Percentiles rank a stretch among this genome's conserved stretches.
Conservation (phyloP, 2,329 filamentous ascomycete genomes). For the Fusarium udum region DNA sequence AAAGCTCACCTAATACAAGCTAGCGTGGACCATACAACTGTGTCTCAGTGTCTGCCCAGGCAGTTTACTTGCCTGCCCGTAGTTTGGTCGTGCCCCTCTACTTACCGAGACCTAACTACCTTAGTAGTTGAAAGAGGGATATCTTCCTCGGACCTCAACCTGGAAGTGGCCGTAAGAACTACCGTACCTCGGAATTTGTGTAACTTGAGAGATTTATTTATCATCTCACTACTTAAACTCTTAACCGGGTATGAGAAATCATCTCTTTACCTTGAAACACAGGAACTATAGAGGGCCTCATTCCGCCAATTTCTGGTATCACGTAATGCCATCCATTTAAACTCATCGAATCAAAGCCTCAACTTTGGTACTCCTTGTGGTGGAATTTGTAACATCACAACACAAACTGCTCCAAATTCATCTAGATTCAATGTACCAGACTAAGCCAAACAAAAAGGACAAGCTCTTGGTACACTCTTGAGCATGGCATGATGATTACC, state of each 20-base stretch:
- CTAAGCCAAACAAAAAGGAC: neutral
- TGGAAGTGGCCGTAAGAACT: slow-evolving; percentile 6
- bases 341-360: neutral
- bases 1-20: neutral
- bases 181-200: slow-evolving; percentile 4
- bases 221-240: neutral
- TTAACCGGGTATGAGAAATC: too few relatives aligned
- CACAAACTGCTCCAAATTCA: neutral
- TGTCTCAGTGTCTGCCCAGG: neutral
- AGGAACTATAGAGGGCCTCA: neutral
- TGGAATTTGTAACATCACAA: neutral
- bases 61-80: neutral
- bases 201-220: neutral
- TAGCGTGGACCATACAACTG: neutral
- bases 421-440: neutral
- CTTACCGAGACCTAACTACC: neutral
- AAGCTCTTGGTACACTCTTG: neutral
- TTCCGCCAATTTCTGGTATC: neutral
- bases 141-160: neutral
- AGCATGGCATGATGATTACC: neutral
- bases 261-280: neutral
- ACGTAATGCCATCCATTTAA: neutral
- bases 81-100: neutral
- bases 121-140: neutral
- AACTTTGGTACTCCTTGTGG: too few relatives aligned